phyloP scores from a whole-genome alignment of 208 protist species.

The Balamuthia mandrillaris region DNA sequence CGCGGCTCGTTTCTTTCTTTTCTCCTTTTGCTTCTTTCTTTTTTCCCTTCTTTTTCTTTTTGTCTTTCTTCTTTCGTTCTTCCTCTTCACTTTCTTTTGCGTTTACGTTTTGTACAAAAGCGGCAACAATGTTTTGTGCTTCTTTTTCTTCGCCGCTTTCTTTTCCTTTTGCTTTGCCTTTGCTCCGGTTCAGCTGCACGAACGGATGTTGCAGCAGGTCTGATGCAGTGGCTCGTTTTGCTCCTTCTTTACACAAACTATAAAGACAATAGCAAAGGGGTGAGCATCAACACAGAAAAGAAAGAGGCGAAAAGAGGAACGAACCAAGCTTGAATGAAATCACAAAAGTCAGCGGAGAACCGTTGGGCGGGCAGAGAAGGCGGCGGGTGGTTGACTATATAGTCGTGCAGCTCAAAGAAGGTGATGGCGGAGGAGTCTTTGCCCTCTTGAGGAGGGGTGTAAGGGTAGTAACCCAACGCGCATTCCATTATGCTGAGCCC shows the following conservation, averaged over 20 bases:
- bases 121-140: background rate
- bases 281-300: too few relatives aligned
- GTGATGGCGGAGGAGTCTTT: too few relatives aligned
- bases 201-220: background rate
- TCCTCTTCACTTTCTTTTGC: too few relatives aligned
- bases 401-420: slow-evolving; percentile 53
- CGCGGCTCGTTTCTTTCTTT: background rate
- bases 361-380: background rate
- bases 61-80: background rate
- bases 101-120: too few relatives aligned
- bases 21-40: too few relatives aligned
- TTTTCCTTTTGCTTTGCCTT: background rate
- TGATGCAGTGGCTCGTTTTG: too few relatives aligned
- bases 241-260: too few relatives aligned
- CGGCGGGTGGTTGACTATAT: slow-evolving; percentile 46
- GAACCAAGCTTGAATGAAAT: slow-evolving; percentile 19
- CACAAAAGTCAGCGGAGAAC: slow-evolving; percentile 44
- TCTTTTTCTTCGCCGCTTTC: background rate
- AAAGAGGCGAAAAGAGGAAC: too few relatives aligned
- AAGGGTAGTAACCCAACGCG: slow-evolving; percentile 57
- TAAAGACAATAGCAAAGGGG: too few relatives aligned
- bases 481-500: slow-evolving; percentile 58
- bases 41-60: too few relatives aligned
- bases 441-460: slow-evolving; percentile 12
- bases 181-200: background rate